Base-by-base conservation (phyloP, 805 yeast genomes). In the Blastobotrys peoriensis region DNA sequence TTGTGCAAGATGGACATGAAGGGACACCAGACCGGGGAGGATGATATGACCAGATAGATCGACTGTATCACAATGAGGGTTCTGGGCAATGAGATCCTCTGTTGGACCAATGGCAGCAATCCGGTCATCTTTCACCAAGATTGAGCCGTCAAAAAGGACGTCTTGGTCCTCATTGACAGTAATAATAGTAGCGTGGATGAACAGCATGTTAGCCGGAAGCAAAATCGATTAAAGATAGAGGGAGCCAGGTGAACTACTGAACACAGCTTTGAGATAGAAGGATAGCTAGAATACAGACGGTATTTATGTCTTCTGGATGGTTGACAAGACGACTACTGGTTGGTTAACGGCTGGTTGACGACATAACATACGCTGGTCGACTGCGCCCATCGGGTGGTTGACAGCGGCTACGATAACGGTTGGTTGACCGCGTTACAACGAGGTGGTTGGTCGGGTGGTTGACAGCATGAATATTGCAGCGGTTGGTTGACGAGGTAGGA, bases 151-250 rank as follows among this genome's bases (percentile, higher is more conserved):
- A 10, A 15, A n/a, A 20, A 47, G 36, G 27, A 44, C 38, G 3
- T 44, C 45, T 28, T 45, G 16, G 13, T 22, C 21, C 17, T 20
- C 17, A 28, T 47, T 44, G 30, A 47, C 44, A 35, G 50, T 47
- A 15, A 47, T 34, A 41, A 47, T 33, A 10, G 48, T 37, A 21
- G 41, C 48, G 16, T 44, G 45, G 81, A 79, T 23, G 88, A 44
- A 47, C 8, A 47, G 89, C 48, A 45, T 45, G 33, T 21, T 9
- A 8, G 17, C 30, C 13, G 8, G 30, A 8, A 25, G 30, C 13
- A 8, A 25, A 25, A 13, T 25, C 30, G 13, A 25, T 8, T 8
- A 13, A 25, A 8, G 30, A 25, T 25, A 8, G 13, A 8, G 10
- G 8, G 30, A 25, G 13, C 13, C 10, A 25, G 30, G 30, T 25